Evolutionary conservation across 805 yeast genomes (phyloP).

Genomic region (Candida taoyuanica): DNA sequence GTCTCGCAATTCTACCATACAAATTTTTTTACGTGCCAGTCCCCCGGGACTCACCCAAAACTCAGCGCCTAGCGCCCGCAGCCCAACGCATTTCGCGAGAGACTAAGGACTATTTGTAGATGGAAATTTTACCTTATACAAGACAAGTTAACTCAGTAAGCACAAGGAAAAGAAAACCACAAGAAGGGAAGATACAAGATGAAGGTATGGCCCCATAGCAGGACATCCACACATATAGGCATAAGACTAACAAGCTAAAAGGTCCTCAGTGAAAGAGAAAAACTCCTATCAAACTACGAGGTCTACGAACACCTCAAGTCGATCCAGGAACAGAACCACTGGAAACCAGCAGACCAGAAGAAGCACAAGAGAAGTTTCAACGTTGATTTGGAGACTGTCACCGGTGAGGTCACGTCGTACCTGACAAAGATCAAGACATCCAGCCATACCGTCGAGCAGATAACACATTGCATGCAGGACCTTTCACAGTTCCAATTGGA

Average conservation of each 20-base stretch:
- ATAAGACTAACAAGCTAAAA: no score
- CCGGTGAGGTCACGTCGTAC: constrained; percentile 29
- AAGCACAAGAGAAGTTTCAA: constrained; percentile 27
- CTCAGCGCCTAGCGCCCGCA: no score
- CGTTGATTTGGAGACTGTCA: constrained; percentile 33
- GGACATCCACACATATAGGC: not conserved
- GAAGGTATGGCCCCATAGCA: no score
- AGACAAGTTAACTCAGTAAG: no score
- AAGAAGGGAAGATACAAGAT: no score
- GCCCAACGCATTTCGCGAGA: no score
- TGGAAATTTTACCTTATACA: no score
- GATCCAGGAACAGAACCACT: constrained; percentile 34
- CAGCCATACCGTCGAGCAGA: constrained; percentile 26
- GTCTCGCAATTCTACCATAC: no score
- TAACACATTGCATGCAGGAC: constrained; percentile 27
- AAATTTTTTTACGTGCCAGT: no score
- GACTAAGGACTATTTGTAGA: no score
- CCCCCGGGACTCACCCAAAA: constrained; percentile 1
- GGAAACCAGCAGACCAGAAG: constrained; percentile 22
- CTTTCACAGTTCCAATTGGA: constrained; percentile 49
- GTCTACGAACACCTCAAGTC: constrained; percentile 45
- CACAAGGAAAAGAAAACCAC: no score
- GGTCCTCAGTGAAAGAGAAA: constrained; percentile 43
- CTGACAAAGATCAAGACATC: constrained; percentile 15
- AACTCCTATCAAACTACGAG: constrained; percentile 55